Base-by-base conservation (phyloP, 2,329 filamentous ascomycete genomes). In the Scedosporium aurantiacum region DNA sequence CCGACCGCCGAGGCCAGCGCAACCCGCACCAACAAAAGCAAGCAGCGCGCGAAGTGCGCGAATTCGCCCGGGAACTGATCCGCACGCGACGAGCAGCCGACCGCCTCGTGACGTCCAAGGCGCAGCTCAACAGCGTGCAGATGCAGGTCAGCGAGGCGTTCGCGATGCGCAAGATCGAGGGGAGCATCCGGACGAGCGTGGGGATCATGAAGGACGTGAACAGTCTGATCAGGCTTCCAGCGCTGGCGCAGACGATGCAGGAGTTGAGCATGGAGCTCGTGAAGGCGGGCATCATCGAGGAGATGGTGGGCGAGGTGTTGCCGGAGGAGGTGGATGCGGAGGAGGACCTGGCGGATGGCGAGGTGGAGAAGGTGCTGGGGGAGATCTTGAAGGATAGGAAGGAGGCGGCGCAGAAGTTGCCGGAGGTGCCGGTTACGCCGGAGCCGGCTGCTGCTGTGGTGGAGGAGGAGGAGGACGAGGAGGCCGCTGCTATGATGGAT, bases 71-170 rank as follows among this genome's bases (percentile, higher is more conserved):
- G 66, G 93, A 97, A 74, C 82, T 97, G 58, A 84, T 97, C 65
- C 86, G 89, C 60, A 84, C 90, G 63, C 89, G 94, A 65, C 90
- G 88, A 71, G 86, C 91, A 65, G 82, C 81, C 18, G 76, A 81
- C 32, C 85, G 94, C 4, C 81, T 97, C 45, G 81, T 88, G 18
- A 97, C 93, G 0, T 88, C 87, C 68, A 95, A 95, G 72, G 94
- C 94, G 1, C 94, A 97, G 76, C 83, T 99, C 57, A 86, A 87
- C 71, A 93, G 88, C 66, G 93, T 99, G 52, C 88, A 93, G 74
- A 96, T 97, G 91, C 94, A 97, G 76, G 93, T 99, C 70, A 91
- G 92, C 70, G 93, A 97, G 77, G 92, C 94, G 1, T 97, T 97
- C 74, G 90, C 91, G 1, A 87, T 97, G 68, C 87, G 91, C 67